Evolutionary conservation across 1,139 yeast genomes (phyloP).

Genomic region (Saccharomyces hybrid): DNA sequence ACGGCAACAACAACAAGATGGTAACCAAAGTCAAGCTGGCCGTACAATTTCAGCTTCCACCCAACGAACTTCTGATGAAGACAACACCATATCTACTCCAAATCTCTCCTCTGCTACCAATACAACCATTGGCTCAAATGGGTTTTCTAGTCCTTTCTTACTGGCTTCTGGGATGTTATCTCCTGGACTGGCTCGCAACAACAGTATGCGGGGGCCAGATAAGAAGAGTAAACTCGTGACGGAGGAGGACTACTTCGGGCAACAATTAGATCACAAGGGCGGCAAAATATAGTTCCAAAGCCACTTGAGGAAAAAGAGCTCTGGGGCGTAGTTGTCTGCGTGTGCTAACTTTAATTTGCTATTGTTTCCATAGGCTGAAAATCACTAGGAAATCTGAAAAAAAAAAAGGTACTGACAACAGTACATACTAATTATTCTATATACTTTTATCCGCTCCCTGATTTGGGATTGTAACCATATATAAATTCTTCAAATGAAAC

Average conservation of each 20-base stretch:
- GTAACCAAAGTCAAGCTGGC: neutral
- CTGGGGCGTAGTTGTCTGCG: too few relatives aligned
- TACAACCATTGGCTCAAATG: slow-evolving; percentile 25
- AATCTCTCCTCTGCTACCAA: slow-evolving; percentile 5
- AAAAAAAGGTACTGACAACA: neutral
- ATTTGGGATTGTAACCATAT: neutral
- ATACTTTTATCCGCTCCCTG: neutral
- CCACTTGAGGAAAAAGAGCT: neutral
- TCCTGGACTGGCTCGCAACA: slow-evolving; percentile 31
- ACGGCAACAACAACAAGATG: neutral
- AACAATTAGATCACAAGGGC: neutral
- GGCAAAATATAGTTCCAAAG: neutral
- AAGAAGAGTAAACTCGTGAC: neutral
- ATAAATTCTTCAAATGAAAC: neutral
- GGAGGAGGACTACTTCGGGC: neutral
- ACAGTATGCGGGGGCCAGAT: slow-evolving; percentile 5
- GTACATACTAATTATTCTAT: neutral
- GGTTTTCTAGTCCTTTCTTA: slow-evolving; percentile 55
- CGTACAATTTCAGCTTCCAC: neutral
- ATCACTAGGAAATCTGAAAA: neutral
- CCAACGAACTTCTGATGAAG: slow-evolving; percentile 4
- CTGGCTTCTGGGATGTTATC: slow-evolving; percentile 50
- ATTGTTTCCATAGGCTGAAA: neutral
- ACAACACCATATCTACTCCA: slow-evolving; percentile 4
- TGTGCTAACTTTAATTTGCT: neutral